These are phyloP conservation scores for Oryza glaberrima DNA, from an alignment of 176 grass and related monocot genomes.

Conservation along the genomic window DNA sequence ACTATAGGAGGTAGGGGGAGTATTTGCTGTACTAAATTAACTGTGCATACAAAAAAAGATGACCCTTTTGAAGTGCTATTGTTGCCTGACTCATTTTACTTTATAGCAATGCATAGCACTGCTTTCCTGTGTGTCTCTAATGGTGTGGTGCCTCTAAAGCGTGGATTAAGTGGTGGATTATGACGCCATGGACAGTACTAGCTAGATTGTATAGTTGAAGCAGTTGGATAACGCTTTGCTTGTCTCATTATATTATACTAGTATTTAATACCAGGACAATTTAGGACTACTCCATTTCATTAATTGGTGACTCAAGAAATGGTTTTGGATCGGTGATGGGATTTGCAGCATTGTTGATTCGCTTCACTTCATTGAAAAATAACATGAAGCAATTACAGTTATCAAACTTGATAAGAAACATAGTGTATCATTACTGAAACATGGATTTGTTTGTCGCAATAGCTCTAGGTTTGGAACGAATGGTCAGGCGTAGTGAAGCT, in stretches of 20 bases:
- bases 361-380: constrained; percentile 6
- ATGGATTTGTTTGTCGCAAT: constrained; percentile 4
- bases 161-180: constrained; percentile 42
- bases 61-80: constrained; percentile 43
- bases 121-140: constrained; percentile 2
- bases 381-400: background rate
- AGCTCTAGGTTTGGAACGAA: background rate
- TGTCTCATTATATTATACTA: constrained; percentile 27
- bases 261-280: constrained; percentile 1
- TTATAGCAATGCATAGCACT: constrained; percentile 18
- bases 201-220: constrained; percentile 48
- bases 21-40: constrained; percentile 21
- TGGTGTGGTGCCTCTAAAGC: constrained; percentile 42
- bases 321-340: background rate
- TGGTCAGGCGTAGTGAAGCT: background rate
- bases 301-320: constrained; percentile 26
- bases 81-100: constrained; percentile 50
- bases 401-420: background rate
- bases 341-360: constrained; percentile 16
- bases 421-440: constrained; percentile 19
- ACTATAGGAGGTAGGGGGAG: constrained; percentile 38
- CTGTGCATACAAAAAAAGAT: constrained; percentile 27
- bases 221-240: constrained; percentile 44
- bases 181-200: constrained; percentile 31
- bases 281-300: constrained; percentile 17